phyloP scores from a whole-genome alignment of 495 filamentous ascomycete genomes.

The Hyaloscypha bicolor region DNA sequence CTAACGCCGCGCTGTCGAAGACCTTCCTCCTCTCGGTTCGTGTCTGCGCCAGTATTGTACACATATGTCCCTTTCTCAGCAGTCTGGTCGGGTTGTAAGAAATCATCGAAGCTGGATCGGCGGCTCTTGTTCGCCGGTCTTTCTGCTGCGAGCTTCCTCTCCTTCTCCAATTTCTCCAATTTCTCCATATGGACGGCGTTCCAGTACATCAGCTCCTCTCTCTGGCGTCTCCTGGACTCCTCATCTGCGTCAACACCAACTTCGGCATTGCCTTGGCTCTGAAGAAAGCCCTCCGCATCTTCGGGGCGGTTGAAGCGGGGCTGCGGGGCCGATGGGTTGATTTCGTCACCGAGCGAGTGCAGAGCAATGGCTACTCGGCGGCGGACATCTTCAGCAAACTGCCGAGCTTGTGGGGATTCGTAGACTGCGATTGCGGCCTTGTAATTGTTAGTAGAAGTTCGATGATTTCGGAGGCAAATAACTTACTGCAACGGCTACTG shows the following conservation, averaged over 20 bases:
- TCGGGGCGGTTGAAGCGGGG: constrained; percentile 59
- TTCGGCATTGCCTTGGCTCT: constrained; percentile 54
- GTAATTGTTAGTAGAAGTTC: not conserved
- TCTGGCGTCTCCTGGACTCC: constrained; percentile 62
- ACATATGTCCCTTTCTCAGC: constrained; percentile 51
- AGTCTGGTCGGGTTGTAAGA: constrained; percentile 45
- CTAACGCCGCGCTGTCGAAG: constrained; percentile 52
- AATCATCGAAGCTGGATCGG: constrained; percentile 55
- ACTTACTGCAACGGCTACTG: constrained; percentile 68
- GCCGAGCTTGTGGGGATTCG: constrained; percentile 78
- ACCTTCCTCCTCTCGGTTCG: constrained; percentile 31
- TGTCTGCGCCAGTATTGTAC: constrained; percentile 50
- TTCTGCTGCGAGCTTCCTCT: constrained; percentile 19
- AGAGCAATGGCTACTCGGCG: constrained; percentile 78
- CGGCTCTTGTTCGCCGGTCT: constrained; percentile 29
- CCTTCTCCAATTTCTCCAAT: constrained; percentile 20
- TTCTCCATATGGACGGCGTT: constrained; percentile 44
- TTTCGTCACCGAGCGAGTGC: constrained; percentile 75
- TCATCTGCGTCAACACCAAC: constrained; percentile 67
- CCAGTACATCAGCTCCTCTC: constrained; percentile 76
- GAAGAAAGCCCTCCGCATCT: constrained; percentile 58
- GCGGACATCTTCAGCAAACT: constrained; percentile 74
- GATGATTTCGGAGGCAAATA: not conserved
- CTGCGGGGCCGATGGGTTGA: constrained; percentile 53
- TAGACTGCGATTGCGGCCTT: constrained; percentile 77